Base-by-base conservation (phyloP, 2,329 filamentous ascomycete genomes). In the Trichoderma hamatum region DNA sequence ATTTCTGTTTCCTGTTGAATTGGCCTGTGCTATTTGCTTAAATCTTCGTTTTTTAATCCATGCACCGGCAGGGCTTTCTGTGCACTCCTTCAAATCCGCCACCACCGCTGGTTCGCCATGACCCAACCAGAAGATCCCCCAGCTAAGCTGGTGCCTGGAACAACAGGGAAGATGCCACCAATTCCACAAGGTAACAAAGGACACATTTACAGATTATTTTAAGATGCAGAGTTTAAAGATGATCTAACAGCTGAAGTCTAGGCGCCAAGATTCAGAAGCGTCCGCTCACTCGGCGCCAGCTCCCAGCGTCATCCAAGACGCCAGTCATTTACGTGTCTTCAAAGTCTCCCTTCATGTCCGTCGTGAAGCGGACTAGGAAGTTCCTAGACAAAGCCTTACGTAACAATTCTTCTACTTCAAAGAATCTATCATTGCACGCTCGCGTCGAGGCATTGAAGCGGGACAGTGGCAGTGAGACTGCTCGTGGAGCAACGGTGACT, bases 311-410 rank as follows among this genome's bases (percentile, higher is more conserved):
- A 24, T 81, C 82, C 59, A 82, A 81, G 62, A 75, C 80, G 9
- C 80, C 78, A 56, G 76, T 86, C 70, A 83, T 94, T 77, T 92
- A 93, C 80, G 83, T 94, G 69, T 88, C 87, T 46, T 80, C 86
- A 51, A 82, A 82, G 46, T 89, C 90, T 0, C 88, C 89, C 7
- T 92, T 92, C 81, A 86, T 92, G 78, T 86, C 90, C 13, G 83
- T 87, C 5, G 84, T 92, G 14, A 88, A 88, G 74, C 89, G 90
- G 62, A 85, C 89, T 16, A 86, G 88, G 70, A 88, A 88, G 70
- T 84, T 89, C 1, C 86, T 94, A 4, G 82, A 86, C 55, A 82
- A 85, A 46, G 83, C 85, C 4, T 81, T 84, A 14, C 80, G 76
- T 58, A 72, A 78, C 26, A 77, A 79, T 19, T 75, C 78, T 14